phyloP scores from a whole-genome alignment of 441 rosid species.

The Populus trichocarpa region DNA sequence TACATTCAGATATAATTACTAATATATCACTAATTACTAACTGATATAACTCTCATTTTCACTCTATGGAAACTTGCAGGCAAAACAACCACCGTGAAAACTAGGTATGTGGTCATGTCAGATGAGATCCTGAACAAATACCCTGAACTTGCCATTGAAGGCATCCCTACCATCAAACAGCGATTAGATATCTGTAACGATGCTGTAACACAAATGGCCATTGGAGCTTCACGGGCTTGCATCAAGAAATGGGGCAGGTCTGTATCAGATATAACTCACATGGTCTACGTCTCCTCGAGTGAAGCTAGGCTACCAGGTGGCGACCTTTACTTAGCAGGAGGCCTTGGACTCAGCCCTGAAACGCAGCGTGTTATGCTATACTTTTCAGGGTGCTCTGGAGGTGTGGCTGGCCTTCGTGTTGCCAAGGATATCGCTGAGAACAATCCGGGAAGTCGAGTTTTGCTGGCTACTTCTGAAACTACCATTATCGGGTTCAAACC shows the following conservation, averaged over 20 bases:
- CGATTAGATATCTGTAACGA: conserved; percentile 71
- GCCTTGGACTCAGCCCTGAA: conserved; percentile 72
- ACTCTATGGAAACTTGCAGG: conserved; percentile 40
- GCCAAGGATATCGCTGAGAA: conserved; percentile 97
- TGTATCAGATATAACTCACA: conserved; percentile 70
- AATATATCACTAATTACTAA: neutral
- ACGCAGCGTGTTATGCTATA: conserved; percentile 83
- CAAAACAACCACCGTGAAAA: conserved; percentile 91
- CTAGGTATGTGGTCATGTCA: conserved; percentile 96
- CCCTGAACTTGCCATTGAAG: conserved; percentile 86
- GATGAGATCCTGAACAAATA: conserved; percentile 80
- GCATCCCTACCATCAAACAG: conserved; percentile 75
- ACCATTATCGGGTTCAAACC: conserved; percentile 95
- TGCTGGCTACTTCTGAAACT: conserved; percentile 88
- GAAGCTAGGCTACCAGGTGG: conserved; percentile 97
- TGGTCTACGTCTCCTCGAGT: conserved; percentile 52
- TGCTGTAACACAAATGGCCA: conserved; percentile 89
- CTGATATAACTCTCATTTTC: neutral
- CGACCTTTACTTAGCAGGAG: conserved; percentile 77
- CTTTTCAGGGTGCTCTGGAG: conserved; percentile 92
- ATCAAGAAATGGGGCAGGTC: conserved; percentile 82
- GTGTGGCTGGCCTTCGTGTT: conserved; percentile 88
- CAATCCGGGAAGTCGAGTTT: conserved; percentile 84
- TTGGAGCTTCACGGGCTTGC: conserved; percentile 78
- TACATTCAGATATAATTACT: too few relatives aligned